phyloP scores from a whole-genome alignment of 495 filamentous ascomycete species.

The Podospora anserina region DNA sequence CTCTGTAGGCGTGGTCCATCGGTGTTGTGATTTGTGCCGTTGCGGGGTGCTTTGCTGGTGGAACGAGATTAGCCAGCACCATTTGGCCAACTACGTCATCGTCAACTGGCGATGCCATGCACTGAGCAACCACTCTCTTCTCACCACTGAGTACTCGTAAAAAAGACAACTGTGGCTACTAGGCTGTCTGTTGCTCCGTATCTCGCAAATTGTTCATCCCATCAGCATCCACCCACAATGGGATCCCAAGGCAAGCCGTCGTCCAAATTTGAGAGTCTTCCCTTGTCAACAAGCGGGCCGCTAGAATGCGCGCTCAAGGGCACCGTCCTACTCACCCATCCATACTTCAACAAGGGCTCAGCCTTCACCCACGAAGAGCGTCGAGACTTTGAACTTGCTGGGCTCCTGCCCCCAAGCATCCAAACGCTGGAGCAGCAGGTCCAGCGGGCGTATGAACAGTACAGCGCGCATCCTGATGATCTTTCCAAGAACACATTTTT shows the following conservation, averaged over 20 bases:
- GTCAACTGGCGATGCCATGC: background rate
- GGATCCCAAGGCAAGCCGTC: slow-evolving; percentile 29
- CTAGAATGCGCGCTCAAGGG: slow-evolving; percentile 60
- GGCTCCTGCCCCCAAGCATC: slow-evolving; percentile 66
- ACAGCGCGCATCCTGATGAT: slow-evolving; percentile 55
- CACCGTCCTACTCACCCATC: slow-evolving; percentile 59
- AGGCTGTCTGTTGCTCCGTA: background rate
- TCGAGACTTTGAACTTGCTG: slow-evolving; percentile 63
- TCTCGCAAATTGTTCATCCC: background rate
- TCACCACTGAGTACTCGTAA: background rate
- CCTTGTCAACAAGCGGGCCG: slow-evolving; percentile 61
- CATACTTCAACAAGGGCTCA: slow-evolving; percentile 81
- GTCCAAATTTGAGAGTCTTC: slow-evolving; percentile 57
- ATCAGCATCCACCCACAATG: slow-evolving; percentile 5
- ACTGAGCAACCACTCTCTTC: background rate
- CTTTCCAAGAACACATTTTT: slow-evolving; percentile 82
- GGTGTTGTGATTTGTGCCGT: too few relatives aligned
- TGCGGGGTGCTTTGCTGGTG: background rate
- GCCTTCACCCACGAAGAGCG: slow-evolving; percentile 70
- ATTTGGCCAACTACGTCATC: background rate
- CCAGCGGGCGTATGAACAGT: slow-evolving; percentile 76
- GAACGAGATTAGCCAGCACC: background rate
- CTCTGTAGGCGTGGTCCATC: too few relatives aligned
- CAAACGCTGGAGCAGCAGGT: slow-evolving; percentile 81
- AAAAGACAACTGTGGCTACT: background rate